Evolutionary conservation across 2,329 filamentous ascomycete genomes (phyloP), one percentile per base, ranked within the genome.

Genomic region (Cladosporium sp.): DNA sequence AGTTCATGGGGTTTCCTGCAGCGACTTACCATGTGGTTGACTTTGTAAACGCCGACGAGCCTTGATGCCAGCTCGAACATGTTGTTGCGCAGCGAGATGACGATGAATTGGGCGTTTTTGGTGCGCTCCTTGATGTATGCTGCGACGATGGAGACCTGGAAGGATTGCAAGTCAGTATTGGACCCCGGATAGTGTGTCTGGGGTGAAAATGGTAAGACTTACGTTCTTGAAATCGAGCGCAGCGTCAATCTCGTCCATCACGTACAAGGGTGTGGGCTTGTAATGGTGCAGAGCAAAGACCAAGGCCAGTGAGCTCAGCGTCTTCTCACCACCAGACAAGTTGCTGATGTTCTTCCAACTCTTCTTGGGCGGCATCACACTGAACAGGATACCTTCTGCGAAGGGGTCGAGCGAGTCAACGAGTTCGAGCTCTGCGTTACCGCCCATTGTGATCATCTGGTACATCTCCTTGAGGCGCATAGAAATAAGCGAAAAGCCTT

Each of bases 381-480:
- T 92, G 75, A 98, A 98, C 41, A 96, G 69, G 55, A 98, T 97
- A 20, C 93, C 93, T 70, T 98, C 93, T 6, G 87, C 90, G 75
- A 98, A 98, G 0, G 93, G 93, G 67, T 98, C 94, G 2, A 98
- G 76, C 15, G 86, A 92, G 73, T 98, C 93, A 35, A 98, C 93
- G 19, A 98, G 83, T 69, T 98, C 94, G 11, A 98, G 80, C 72
- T 98, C 93, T 0, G 93, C 93, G 62, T 98, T 98, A 50, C 93
- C 93, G 54, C 93, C 93, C 90, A 98, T 97, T 18, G 93, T 98
- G 67, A 98, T 98, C 91, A 98, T 96, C 68, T 98, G 93, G 72
- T 98, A 98, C 93, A 98, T 98, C 66, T 98, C 93, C 75, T 98
- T 98, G 39, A 98, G 78, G 1, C 92, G 86, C 19, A 96, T 77